A percentile compares a stretch with the other conserved stretches of the same genome.
phyloP scores from a whole-genome alignment of 305 asterid genomes.

The Solanum aculeatissimum region DNA sequence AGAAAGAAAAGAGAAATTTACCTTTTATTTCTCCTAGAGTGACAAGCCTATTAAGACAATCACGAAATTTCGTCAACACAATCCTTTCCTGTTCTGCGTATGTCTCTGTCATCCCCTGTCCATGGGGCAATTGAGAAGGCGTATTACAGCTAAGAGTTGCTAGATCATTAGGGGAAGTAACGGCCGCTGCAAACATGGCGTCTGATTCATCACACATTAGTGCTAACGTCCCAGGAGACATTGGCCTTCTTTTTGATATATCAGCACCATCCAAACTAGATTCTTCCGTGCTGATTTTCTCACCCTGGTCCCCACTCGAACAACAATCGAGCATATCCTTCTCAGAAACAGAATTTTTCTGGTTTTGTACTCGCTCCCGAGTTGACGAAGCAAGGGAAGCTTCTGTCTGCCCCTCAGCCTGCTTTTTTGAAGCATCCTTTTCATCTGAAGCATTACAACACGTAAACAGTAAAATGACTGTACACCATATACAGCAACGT shows the following conservation, averaged over 20 bases:
- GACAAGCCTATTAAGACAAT: conserved; percentile 85
- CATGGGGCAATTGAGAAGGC: conserved; percentile 40
- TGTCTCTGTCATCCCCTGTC: conserved; percentile 46
- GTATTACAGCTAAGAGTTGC: conserved; percentile 21
- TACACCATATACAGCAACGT: background rate
- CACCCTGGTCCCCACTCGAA: conserved; percentile 29
- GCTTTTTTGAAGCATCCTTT: conserved; percentile 34
- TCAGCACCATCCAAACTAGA: conserved; percentile 57
- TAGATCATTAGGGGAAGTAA: conserved; percentile 42
- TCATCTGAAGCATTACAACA: conserved; percentile 33
- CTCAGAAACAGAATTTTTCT: conserved; percentile 25
- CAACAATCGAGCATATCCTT: conserved; percentile 20
- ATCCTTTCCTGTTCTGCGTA: conserved; percentile 88
- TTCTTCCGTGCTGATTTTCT: conserved; percentile 34
- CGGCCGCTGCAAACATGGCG: conserved; percentile 41
- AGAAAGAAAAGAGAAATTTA: conserved; percentile 17
- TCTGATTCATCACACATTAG: conserved; percentile 93
- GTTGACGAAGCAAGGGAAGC: conserved; percentile 30
- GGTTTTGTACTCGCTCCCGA: conserved; percentile 36
- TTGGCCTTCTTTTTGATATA: conserved; percentile 57
- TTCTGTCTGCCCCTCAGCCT: conserved; percentile 35
- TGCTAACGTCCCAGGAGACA: conserved; percentile 96
- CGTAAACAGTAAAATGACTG: background rate
- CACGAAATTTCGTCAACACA: conserved; percentile 77
- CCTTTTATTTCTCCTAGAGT: conserved; percentile 87